phyloP scores from a whole-genome alignment of 257 asterid genomes.

The Przewalskia tangutica region DNA sequence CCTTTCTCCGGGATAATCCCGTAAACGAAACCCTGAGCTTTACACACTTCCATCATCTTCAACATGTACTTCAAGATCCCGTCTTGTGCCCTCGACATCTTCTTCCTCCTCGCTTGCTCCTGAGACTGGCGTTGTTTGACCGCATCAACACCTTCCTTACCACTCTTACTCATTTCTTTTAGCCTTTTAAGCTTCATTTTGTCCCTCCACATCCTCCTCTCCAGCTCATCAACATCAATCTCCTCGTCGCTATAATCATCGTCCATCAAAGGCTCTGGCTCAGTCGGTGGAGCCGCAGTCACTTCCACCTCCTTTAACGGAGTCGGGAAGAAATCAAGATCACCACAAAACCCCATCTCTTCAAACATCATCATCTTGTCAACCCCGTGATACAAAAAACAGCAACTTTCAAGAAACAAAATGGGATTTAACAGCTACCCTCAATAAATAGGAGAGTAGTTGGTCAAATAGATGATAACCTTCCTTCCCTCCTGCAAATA shows the following conservation, averaged over 20 bases:
- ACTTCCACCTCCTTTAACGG: conserved; percentile 26
- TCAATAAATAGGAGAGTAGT: neutral
- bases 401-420: neutral
- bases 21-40: conserved; percentile 54
- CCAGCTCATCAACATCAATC: conserved; percentile 52
- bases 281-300: conserved; percentile 17
- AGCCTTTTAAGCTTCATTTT: conserved; percentile 42
- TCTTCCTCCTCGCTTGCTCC: conserved; percentile 59
- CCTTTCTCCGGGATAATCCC: conserved; percentile 57
- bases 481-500: conserved; percentile 21
- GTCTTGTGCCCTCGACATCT: conserved; percentile 59
- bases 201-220: conserved; percentile 54
- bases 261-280: conserved; percentile 24
- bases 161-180: conserved; percentile 36
- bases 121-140: conserved; percentile 50
- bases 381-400: neutral
- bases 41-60: conserved; percentile 63
- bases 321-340: conserved; percentile 46
- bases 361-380: conserved; percentile 45
- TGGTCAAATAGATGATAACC: neutral
- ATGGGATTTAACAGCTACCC: neutral
- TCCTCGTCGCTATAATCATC: conserved; percentile 54
- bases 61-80: conserved; percentile 57
- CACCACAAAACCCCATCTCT: conserved; percentile 39
- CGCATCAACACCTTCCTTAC: conserved; percentile 31